Base-by-base conservation (phyloP, 208 protist genomes). In the Leishmania arabica region DNA sequence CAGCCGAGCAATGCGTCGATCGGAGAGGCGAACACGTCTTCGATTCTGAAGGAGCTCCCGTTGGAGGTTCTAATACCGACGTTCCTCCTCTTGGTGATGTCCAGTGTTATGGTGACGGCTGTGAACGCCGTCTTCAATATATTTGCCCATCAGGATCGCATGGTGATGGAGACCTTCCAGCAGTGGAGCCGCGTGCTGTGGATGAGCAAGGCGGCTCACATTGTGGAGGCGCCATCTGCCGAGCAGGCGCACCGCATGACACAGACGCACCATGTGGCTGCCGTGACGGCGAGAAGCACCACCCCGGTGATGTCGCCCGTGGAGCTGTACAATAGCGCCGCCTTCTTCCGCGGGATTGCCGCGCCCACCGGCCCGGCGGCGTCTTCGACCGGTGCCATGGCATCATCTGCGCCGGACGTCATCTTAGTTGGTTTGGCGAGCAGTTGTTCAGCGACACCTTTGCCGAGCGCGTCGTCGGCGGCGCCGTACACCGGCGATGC, bases 31-130 rank as follows among this genome's bases (percentile, higher is more conserved):
- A 64, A 8, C 37, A 37, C 40, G 24, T 49, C 74, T 58, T 49
- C 71, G 17, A 65, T 88, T 49, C 77, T 84, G 27, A 37, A 81
- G 47, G 51, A n/a, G 9, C 71, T 88, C 21, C 76, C 72, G 0
- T 51, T 47, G 42, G 69, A 91, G 34, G 84, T 89, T 11, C 80
- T 90, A 60, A 88, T 94, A 64, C 86, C 91, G 0, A 84, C 91
- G 1, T 53, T 90, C 7, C 69, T 84, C 54, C 19, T 92, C 11
- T 54, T 92, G 49, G 27, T 90, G 6, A 1, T 87, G n/a, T 75
- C 86, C 34, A 90, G 89, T 68, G 31, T 94, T 54, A 83, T 73
- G 31, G 82, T 82, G 53, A 85, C 78, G 37, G 21, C 79, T 5
- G 51, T 77, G 19, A 91, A 91, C 80, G 78, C 77, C 13, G 6